These are phyloP conservation scores for Amanita pseudoporphyria DNA, from an alignment of 768 basidiomycete species.

Conservation along the genomic window DNA sequence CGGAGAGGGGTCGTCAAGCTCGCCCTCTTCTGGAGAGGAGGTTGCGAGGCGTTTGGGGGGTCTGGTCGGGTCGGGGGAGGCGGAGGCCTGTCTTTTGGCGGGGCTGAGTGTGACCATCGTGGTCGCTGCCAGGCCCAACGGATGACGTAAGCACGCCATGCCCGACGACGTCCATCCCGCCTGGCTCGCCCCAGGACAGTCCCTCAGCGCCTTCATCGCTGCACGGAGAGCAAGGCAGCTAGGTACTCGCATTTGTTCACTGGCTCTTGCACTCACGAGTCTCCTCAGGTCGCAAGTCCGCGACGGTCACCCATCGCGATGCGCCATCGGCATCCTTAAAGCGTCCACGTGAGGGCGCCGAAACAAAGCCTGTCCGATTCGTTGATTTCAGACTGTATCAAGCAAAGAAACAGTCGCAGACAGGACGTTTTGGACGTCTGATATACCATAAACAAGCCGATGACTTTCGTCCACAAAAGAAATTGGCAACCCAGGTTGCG, in stretches of 20 bases:
- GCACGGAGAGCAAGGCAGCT: background rate
- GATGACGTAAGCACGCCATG: slow-evolving; percentile 7
- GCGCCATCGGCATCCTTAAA: background rate
- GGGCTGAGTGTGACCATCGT: slow-evolving; percentile 7
- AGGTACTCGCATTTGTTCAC: background rate
- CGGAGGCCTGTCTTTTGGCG: slow-evolving; percentile 51
- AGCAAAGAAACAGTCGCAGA: background rate
- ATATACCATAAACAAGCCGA: background rate
- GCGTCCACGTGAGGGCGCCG: background rate
- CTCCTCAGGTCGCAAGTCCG: background rate
- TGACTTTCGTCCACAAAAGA: background rate
- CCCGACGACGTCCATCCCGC: background rate
- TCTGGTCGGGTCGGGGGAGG: slow-evolving; percentile 38
- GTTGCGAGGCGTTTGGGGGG: slow-evolving; percentile 46
- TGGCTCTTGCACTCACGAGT: background rate
- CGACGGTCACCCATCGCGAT: no score
- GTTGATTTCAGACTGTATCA: background rate
- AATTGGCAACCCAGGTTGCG: background rate
- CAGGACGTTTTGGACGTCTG: background rate
- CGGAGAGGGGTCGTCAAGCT: slow-evolving; percentile 49
- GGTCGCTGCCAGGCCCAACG: background rate
- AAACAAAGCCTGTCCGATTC: background rate
- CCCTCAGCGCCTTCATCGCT: background rate
- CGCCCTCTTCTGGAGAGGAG: slow-evolving; percentile 77
- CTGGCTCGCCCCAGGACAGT: slow-evolving; percentile 3